phyloP scores from a whole-genome alignment of 2,329 filamentous ascomycete genomes.

The Reticulascus tulasneorum region DNA sequence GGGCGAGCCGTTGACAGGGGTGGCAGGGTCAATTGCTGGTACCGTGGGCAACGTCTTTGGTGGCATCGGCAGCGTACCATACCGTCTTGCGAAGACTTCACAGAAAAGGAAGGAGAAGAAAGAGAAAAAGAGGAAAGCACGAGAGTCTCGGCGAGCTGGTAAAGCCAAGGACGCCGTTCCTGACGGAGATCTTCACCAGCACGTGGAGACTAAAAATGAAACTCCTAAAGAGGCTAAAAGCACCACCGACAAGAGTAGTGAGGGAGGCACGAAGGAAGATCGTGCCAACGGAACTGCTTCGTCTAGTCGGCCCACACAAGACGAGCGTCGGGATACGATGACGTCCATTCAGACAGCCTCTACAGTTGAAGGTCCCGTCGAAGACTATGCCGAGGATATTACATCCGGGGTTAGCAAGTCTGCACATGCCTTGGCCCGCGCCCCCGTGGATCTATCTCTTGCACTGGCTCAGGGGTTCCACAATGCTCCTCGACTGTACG shows the following conservation, averaged over 20 bases:
- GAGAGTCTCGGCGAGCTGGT: conserved; percentile 15
- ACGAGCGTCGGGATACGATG: conserved; percentile 14
- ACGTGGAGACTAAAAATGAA: conserved; percentile 12
- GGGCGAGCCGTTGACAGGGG: conserved; percentile 67
- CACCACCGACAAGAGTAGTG: background rate
- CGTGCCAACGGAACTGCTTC: conserved; percentile 3
- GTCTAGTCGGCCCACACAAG: conserved; percentile 2
- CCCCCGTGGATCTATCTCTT: conserved; percentile 58
- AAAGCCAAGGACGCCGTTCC: conserved; percentile 3
- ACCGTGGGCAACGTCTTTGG: conserved; percentile 55
- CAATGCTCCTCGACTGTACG: conserved; percentile 66
- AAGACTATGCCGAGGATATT: conserved; percentile 47
- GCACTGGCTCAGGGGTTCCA: conserved; percentile 66
- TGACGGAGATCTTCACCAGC: conserved; percentile 10
- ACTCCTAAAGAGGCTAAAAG: conserved; percentile 1
- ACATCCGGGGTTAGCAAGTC: conserved; percentile 47
- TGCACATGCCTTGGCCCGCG: conserved; percentile 46
- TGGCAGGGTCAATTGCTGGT: conserved; percentile 57
- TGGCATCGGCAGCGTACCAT: conserved; percentile 63
- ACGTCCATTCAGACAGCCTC: conserved; percentile 13
- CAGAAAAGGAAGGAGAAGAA: conserved; percentile 50
- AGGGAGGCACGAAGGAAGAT: background rate
- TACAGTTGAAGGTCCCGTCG: conserved; percentile 23
- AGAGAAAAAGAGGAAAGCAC: conserved; percentile 41
- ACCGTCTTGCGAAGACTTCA: conserved; percentile 54